Base-by-base conservation (phyloP, 2,329 filamentous ascomycete genomes). In the Pseudovirgaria hyperparasitica region DNA sequence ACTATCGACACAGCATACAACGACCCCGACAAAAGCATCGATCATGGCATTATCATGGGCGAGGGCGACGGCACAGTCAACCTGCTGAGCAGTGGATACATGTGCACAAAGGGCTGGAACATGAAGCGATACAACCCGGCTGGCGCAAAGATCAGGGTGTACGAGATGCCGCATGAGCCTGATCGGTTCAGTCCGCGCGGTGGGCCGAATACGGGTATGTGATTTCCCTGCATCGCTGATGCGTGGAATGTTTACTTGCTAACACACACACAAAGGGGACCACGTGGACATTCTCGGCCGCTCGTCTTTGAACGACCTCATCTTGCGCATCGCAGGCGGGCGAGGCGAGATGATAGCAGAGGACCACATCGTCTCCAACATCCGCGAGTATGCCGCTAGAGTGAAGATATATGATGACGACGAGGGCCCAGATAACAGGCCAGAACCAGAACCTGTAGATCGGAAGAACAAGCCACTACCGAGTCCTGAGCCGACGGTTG, bases 41-140 rank as follows among this genome's bases (percentile, higher is more conserved):
- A 98, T 48, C 90, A 81, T 38, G 90, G 90, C 14, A 84, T 98
- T n/a, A 67, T 92, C 18, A 78, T 94, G 66, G 87, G 87, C 19
- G 90, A 96, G 52, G 90, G 90, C 4, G 90, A 98, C 42, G 90
- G 90, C 2, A 98, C 90, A 0, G 90, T 98, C 22, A 92, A 86
- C 38, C 56, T 98, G n/a, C 58, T 98, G 8, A 92, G 81, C 41
- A 73, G 75, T 1, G 90, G 87, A 2, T 98, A 96, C 52, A 96
- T 98, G 90, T 98, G 90, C 53, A 79, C 84, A 41, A 84, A 78
- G 43, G 90, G 90, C 3, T 98, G 90, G 90, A 75, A 76, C 31
- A 80, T 94, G 54, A 85, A 84, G 54, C 70, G 90, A 19, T 98
- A 92, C 52, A 98, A 98, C 45, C 90, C 90, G 0, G 79, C 84